phyloP scores from a whole-genome alignment of 352 stramenopile species.

The Phytophthora aleatoria region DNA sequence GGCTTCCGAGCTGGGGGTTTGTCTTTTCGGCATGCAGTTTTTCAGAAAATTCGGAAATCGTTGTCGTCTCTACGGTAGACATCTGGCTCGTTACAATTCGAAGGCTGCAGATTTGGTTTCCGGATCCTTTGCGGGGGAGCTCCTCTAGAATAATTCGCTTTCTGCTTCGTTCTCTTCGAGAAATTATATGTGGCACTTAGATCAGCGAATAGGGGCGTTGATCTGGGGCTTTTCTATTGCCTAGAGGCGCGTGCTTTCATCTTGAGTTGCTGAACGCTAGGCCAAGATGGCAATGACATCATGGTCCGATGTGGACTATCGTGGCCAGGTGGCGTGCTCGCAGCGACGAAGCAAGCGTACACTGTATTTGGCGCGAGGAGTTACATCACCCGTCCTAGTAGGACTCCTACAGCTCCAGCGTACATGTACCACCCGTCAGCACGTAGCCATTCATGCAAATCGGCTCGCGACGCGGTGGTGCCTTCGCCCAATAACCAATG shows the following conservation, averaged over 20 bases:
- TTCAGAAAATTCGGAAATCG: constrained; percentile 19
- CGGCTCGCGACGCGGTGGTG: constrained; percentile 16
- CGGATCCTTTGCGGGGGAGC: constrained; percentile 18
- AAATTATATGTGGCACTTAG: constrained; percentile 16
- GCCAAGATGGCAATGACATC: constrained; percentile 18
- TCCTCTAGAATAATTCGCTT: not conserved
- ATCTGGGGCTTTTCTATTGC: constrained; percentile 16
- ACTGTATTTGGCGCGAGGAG: constrained; percentile 1
- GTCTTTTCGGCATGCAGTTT: constrained; percentile 10
- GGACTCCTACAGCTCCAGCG: not conserved
- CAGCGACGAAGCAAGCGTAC: not conserved
- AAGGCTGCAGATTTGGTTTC: constrained; percentile 16
- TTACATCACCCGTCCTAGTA: not conserved
- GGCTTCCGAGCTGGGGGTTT: constrained; percentile 13
- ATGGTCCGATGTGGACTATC: constrained; percentile 11
- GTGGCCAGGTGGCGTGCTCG: constrained; percentile 5
- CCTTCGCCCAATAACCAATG: constrained; percentile 36
- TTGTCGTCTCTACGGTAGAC: constrained; percentile 24
- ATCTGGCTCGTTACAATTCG: constrained; percentile 20
- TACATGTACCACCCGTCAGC: constrained; percentile 19
- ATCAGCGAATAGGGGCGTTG: constrained; percentile 9
- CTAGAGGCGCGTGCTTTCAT: constrained; percentile 13
- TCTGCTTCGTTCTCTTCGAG: constrained; percentile 23
- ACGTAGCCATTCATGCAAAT: constrained; percentile 22
- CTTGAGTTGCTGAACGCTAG: not conserved